Conservation (phyloP, 345 rosid genomes). For the Streptanthus diversifolius region DNA sequence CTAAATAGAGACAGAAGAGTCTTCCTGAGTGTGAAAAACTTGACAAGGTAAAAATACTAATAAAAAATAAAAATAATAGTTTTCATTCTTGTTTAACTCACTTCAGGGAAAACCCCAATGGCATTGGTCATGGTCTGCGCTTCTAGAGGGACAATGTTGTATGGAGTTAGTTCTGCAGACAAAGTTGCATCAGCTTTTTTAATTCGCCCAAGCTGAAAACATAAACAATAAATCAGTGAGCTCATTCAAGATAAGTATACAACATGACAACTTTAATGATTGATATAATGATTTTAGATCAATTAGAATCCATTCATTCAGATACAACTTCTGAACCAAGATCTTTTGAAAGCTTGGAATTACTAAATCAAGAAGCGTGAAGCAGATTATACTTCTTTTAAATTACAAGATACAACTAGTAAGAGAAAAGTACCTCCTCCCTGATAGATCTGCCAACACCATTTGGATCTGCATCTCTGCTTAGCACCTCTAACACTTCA, state of each 20-base stretch:
- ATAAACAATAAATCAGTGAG: slow-evolving; percentile 20
- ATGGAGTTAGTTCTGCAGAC: slow-evolving; percentile 76
- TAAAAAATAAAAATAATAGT: background rate
- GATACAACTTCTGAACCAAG: slow-evolving; percentile 6
- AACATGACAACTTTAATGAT: slow-evolving; percentile 2
- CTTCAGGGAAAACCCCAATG: slow-evolving; percentile 87
- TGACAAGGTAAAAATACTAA: background rate
- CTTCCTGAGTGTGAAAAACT: slow-evolving; percentile 15
- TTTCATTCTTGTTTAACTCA: slow-evolving; percentile 39
- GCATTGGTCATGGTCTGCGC: slow-evolving; percentile 83
- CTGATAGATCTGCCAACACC: slow-evolving; percentile 81
- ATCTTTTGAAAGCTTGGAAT: slow-evolving; percentile 5
- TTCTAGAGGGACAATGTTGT: slow-evolving; percentile 90
- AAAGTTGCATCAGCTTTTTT: slow-evolving; percentile 58
- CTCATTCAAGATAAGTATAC: slow-evolving; percentile 11
- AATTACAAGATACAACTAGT: background rate
- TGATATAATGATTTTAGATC: background rate
- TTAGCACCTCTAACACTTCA: slow-evolving; percentile 87
- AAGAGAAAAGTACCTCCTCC: slow-evolving; percentile 66
- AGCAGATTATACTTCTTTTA: background rate
- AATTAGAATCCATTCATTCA: background rate
- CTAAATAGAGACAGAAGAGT: slow-evolving; percentile 42
- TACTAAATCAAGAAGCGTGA: slow-evolving; percentile 4
- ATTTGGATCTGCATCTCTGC: slow-evolving; percentile 79
- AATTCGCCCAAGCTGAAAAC: slow-evolving; percentile 63